Evolutionary conservation across 495 filamentous ascomycete species (phyloP), one percentile per base, ranked within the genome.

Genomic region (Aspergillus affinis): DNA sequence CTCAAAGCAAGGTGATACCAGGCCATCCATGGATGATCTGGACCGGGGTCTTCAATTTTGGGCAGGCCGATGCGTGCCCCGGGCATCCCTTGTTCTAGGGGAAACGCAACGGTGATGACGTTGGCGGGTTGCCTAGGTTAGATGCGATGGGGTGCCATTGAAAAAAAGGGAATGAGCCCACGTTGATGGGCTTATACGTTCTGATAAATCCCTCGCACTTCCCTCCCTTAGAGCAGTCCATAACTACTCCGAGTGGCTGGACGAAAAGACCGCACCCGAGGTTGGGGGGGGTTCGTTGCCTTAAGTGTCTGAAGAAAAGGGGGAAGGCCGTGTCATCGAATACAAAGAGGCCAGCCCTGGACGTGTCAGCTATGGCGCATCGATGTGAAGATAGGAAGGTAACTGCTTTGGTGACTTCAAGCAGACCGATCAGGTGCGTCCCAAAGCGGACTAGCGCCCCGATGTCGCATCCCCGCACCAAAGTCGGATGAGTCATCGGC

Each of bases 401-500:
- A n/a, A n/a, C n/a, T n/a, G n/a, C n/a, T n/a, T n/a, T n/a, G n/a
- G 30, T 32, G 30, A 32, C 30, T 32, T 26, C 23, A 26, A 26
- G 23, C 23, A 26, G 23, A 26, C 23, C 4, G 23, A 26, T 48
- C 46, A 48, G 20, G n/a, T 18, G 53, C 30, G 20, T 8, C 56
- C 49, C 9, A 32, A 58, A 26, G 20, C 15, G 56, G 56, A 20
- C 30, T 58, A 58, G 56, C 32, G 48, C 15, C 48, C 56, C 56
- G 56, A 58, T 52, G 56, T 58, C 56, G 56, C 48, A 46, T n/a
- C 48, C 48, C 56, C 26, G 46, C 46, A 26, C 51, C 30, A 58
- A 32, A 27, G 23, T 19, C 41, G 18, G 52, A 54, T 54, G 52
- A 54, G 26, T 61, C 45, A 54, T 53, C 56, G 51, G n/a, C 58